These are phyloP conservation scores for Nepenthes gracilis DNA, from an alignment of 148 eudicot species.

Conservation along the genomic window DNA sequence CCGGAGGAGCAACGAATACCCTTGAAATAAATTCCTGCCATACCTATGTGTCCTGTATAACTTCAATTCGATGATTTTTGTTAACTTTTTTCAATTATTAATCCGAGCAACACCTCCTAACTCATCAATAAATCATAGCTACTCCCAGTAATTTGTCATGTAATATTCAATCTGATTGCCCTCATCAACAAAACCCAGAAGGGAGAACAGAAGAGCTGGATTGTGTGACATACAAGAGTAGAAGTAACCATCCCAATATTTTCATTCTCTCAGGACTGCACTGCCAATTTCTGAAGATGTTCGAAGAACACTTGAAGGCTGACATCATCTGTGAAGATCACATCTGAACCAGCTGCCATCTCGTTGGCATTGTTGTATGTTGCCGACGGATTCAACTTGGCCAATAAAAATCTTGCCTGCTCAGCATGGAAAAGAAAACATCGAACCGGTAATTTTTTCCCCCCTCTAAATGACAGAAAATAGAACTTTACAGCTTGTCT, in stretches of 20 bases:
- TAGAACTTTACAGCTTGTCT: not conserved
- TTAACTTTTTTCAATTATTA: not conserved
- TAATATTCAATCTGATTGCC: no score
- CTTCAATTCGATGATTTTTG: not conserved
- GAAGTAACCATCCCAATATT: not conserved
- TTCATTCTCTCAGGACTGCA: conserved; percentile 53
- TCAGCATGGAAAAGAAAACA: conserved; percentile 1
- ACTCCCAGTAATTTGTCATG: no score
- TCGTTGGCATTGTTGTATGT: conserved; percentile 77
- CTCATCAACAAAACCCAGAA: no score
- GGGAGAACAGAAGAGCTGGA: no score
- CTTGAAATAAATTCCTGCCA: not conserved
- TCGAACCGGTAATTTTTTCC: not conserved
- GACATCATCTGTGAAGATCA: conserved; percentile 91
- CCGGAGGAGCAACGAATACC: not conserved
- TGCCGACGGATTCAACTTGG: conserved; percentile 91
- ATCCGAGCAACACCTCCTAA: not conserved
- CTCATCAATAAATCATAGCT: no score
- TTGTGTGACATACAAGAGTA: no score
- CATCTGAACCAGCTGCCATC: conserved; percentile 75
- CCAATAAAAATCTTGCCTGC: conserved; percentile 92
- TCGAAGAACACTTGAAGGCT: conserved; percentile 91
- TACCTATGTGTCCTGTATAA: not conserved
- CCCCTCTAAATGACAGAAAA: not conserved
- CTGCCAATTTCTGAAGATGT: conserved; percentile 95